Conservation (phyloP, 108 stramenopile species). For the Thalassiosira profunda region DNA sequence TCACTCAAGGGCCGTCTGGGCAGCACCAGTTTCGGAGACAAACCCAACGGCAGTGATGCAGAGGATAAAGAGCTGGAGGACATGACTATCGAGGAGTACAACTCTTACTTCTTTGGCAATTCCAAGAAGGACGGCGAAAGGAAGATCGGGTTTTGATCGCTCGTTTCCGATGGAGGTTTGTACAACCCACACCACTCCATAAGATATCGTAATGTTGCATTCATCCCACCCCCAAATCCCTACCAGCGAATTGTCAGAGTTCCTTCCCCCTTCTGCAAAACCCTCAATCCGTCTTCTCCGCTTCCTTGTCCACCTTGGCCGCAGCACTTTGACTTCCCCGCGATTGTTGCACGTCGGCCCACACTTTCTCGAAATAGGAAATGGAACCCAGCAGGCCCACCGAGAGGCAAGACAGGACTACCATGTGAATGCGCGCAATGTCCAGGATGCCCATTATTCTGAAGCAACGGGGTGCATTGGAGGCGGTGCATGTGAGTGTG, state of each 20-base stretch:
- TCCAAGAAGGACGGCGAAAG: no score
- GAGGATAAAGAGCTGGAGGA: no score
- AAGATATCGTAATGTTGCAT: slow-evolving; percentile 21
- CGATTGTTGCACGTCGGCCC: slow-evolving; percentile 65
- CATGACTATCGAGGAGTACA: no score
- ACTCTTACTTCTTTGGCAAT: no score
- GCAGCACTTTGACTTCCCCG: slow-evolving; percentile 14
- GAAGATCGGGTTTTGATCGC: no score
- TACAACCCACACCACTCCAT: no score
- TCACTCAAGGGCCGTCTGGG: no score
- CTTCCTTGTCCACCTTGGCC: neutral
- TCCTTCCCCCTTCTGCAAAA: neutral
- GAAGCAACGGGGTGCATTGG: neutral
- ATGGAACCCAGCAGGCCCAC: slow-evolving; percentile 75
- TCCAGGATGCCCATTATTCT: slow-evolving; percentile 52
- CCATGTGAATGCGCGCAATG: slow-evolving; percentile 91
- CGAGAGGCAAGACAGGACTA: slow-evolving; percentile 70
- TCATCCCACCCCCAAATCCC: slow-evolving; percentile 14
- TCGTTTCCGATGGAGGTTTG: no score
- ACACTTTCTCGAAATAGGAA: slow-evolving; percentile 81
- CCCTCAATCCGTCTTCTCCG: slow-evolving; percentile 60
- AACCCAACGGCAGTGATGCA: no score
- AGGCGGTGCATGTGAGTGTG: neutral
- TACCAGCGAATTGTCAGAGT: neutral
- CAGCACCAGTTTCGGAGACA: no score